Conservation (phyloP, 2,329 filamentous ascomycete genomes). For the Diaporthe ampelina region DNA sequence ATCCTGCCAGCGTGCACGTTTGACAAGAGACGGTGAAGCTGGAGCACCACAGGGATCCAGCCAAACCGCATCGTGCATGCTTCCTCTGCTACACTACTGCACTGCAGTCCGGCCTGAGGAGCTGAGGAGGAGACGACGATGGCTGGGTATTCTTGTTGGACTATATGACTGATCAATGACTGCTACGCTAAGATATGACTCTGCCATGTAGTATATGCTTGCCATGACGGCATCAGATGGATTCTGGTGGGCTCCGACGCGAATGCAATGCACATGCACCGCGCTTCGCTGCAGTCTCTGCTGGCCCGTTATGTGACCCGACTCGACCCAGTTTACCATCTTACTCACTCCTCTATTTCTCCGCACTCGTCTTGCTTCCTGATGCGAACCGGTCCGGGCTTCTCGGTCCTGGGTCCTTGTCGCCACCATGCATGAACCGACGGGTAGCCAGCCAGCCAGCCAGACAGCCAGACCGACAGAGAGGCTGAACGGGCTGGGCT, state of each 20-base stretch:
- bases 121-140: slow-evolving; percentile 5
- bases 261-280: slow-evolving; percentile 23
- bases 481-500: neutral
- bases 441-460: neutral
- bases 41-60: slow-evolving; percentile 31
- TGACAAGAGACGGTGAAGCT: slow-evolving; percentile 38
- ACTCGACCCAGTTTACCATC: neutral
- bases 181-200: neutral
- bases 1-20: slow-evolving; percentile 38
- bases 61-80: slow-evolving; percentile 27
- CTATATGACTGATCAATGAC: slow-evolving; percentile 4
- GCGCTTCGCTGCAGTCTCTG: slow-evolving; percentile 1
- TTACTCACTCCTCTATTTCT: neutral
- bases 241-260: neutral
- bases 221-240: neutral
- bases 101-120: slow-evolving; percentile 29
- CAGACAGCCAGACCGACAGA: neutral
- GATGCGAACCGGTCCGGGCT: slow-evolving; percentile 16
- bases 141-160: neutral
- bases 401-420: slow-evolving; percentile 11
- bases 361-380: neutral
- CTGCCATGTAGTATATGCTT: neutral
- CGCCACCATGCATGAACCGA: slow-evolving; percentile 7
- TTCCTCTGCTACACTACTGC: neutral
- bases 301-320: neutral